phyloP scores from a whole-genome alignment of 1,139 yeast species.

The Waltiozyma solani region DNA sequence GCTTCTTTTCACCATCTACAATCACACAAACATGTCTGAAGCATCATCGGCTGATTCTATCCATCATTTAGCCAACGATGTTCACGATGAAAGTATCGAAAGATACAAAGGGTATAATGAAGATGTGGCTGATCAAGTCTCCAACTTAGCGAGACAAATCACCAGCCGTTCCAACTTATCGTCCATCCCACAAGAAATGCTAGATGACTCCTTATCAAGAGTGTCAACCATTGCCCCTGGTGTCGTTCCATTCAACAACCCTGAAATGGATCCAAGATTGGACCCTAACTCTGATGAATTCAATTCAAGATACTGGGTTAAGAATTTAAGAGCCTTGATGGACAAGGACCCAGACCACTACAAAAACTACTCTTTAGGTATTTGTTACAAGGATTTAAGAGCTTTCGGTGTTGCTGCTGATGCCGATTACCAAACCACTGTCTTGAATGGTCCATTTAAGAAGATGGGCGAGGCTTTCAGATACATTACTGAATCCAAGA shows the following conservation, averaged over 20 bases:
- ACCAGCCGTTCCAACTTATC: slow-evolving; percentile 19
- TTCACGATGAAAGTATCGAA: slow-evolving; percentile 2
- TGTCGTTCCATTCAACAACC: slow-evolving; percentile 22
- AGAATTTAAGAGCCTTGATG: slow-evolving; percentile 48
- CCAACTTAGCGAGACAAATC: slow-evolving; percentile 41
- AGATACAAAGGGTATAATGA: slow-evolving; percentile 28
- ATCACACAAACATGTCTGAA: not conserved
- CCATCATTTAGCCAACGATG: not conserved
- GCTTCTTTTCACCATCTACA: too few relatives aligned
- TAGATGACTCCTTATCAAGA: slow-evolving; percentile 8
- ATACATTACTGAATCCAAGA: slow-evolving; percentile 18
- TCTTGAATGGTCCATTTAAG: slow-evolving; percentile 37
- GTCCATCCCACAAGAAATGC: slow-evolving; percentile 14
- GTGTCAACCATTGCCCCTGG: slow-evolving; percentile 18
- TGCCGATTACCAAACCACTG: slow-evolving; percentile 72
- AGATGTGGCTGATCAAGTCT: slow-evolving; percentile 24
- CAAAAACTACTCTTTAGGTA: slow-evolving; percentile 54
- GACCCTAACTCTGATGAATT: slow-evolving; percentile 51
- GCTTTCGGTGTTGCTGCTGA: slow-evolving; percentile 74
- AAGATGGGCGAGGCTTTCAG: slow-evolving; percentile 4
- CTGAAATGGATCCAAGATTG: slow-evolving; percentile 33
- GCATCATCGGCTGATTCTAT: not conserved
- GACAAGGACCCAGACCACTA: slow-evolving; percentile 54
- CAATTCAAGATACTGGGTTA: slow-evolving; percentile 60
- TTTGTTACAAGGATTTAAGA: slow-evolving; percentile 56